phyloP scores from a whole-genome alignment of 2,329 filamentous ascomycete species.

The Thelonectria discophora region DNA sequence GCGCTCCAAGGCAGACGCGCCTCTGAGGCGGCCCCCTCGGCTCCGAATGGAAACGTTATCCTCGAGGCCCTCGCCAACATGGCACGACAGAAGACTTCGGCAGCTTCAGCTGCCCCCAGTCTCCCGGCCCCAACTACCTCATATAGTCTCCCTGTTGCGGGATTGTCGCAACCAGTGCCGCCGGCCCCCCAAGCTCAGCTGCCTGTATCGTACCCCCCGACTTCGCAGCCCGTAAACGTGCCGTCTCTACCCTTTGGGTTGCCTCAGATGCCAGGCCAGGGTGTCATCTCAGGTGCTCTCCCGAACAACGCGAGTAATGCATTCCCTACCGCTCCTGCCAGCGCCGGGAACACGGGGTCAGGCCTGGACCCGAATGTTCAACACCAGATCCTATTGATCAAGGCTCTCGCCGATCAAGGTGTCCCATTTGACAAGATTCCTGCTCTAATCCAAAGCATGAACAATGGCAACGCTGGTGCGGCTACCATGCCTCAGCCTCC shows the following conservation, averaged over 20 bases:
- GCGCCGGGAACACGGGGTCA: conserved; percentile 40
- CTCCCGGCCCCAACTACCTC: conserved; percentile 55
- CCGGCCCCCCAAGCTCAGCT: conserved; percentile 44
- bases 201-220: conserved; percentile 51
- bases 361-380: conserved; percentile 66
- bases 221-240: conserved; percentile 68
- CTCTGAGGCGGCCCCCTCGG: conserved; percentile 48
- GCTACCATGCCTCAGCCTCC: conserved; percentile 51
- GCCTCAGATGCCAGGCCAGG: conserved; percentile 48
- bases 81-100: conserved; percentile 74
- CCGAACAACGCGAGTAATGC: conserved; percentile 43
- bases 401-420: conserved; percentile 78
- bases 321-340: conserved; percentile 46
- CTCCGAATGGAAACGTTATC: conserved; percentile 67
- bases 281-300: conserved; percentile 45
- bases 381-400: conserved; percentile 77
- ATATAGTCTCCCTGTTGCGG: conserved; percentile 48
- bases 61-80: conserved; percentile 83
- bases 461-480: conserved; percentile 44
- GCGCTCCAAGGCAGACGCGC: conserved; percentile 47
- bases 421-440: conserved; percentile 81
- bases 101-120: conserved; percentile 53
- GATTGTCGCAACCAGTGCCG: conserved; percentile 45
- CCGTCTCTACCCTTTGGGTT: conserved; percentile 56
- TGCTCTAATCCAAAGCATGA: conserved; percentile 63